Conservation (phyloP, 2,329 filamentous ascomycete species). For the Calonectria naviculata region DNA sequence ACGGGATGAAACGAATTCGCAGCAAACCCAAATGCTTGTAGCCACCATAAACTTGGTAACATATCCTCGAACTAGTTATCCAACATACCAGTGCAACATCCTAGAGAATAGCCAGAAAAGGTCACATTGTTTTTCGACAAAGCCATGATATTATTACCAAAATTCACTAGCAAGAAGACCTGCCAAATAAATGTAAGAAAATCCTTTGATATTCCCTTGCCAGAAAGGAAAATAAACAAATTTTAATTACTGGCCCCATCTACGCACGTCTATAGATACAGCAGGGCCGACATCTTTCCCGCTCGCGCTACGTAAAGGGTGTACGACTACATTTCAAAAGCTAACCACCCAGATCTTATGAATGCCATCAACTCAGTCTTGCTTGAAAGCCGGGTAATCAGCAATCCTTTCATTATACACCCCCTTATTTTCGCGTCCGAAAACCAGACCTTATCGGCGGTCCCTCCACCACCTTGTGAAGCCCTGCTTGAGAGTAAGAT, state of each 20-base stretch:
- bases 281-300: constrained; percentile 6
- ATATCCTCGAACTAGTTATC: not conserved
- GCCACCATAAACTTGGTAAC: not conserved
- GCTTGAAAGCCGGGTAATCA: not conserved
- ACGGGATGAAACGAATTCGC: not conserved
- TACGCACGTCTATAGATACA: constrained; percentile 10
- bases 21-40: not conserved
- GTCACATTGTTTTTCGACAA: not conserved
- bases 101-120: not conserved
- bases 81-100: not conserved
- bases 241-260: not conserved
- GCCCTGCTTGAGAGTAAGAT: too few species aligned
- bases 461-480: not conserved
- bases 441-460: too few species aligned
- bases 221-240: not conserved
- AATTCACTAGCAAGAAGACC: not conserved
- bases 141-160: not conserved
- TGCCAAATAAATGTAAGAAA: not conserved
- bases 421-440: not conserved
- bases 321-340: not conserved
- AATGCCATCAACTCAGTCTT: not conserved
- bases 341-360: not conserved
- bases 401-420: not conserved
- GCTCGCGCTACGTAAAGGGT: not conserved
- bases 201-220: not conserved